A percentile compares a stretch with the other conserved stretches of the same genome.
Evolutionary conservation across 805 yeast genomes (phyloP).

Genomic region (Danielia oregonensis): DNA sequence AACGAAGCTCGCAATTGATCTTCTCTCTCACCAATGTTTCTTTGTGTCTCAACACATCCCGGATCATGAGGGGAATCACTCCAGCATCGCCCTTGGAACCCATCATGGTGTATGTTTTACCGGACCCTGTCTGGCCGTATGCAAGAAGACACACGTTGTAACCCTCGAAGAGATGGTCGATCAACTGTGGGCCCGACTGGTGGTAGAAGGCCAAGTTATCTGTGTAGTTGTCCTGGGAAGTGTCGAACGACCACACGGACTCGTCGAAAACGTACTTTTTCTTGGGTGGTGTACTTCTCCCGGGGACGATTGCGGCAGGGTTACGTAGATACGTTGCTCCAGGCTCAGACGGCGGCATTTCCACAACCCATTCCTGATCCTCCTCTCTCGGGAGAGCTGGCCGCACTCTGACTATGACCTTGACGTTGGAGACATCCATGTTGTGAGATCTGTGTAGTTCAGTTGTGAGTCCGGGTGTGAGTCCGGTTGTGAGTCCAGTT

Average conservation of each 20-base stretch:
- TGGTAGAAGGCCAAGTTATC: conserved; percentile 51
- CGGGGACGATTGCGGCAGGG: conserved; percentile 20
- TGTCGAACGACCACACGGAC: conserved; percentile 47
- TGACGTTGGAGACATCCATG: conserved; percentile 23
- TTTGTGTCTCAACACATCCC: conserved; percentile 46
- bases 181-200: conserved; percentile 53
- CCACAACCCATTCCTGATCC: conserved; percentile 21
- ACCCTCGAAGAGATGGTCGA: conserved; percentile 49
- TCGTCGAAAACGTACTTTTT: conserved; percentile 49
- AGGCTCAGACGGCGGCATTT: conserved; percentile 27
- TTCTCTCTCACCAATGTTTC: conserved; percentile 32
- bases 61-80: conserved; percentile 42
- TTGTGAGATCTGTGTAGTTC: too few relatives aligned
- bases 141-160: conserved; percentile 41
- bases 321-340: conserved; percentile 16
- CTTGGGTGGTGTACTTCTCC: conserved; percentile 2
- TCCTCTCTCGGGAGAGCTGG: conserved; percentile 38
- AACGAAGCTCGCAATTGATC: conserved; percentile 36
- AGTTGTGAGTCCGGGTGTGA: too few relatives aligned
- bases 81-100: conserved; percentile 35
- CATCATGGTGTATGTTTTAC: conserved; percentile 43
- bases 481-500: too few relatives aligned
- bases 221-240: conserved; percentile 29
- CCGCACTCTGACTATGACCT: conserved; percentile 51
- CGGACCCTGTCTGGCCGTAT: conserved; percentile 43